Conservation (phyloP, 1,284 basidiomycete genomes). For the Apiotrichum laibachii region DNA sequence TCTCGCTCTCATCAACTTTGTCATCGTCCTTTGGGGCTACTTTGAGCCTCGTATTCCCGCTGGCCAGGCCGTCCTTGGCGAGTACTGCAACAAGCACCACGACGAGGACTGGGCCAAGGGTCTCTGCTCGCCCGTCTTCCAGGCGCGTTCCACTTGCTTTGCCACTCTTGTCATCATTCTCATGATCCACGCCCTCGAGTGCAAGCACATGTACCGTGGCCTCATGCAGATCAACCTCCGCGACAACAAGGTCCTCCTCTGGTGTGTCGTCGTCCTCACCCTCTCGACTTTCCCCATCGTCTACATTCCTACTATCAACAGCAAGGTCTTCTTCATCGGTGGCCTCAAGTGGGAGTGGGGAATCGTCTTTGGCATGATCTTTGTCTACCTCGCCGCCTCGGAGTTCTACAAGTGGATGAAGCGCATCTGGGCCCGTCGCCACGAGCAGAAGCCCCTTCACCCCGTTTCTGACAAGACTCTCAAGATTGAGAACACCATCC, state of each 20-base stretch:
- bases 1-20: constrained; percentile 58
- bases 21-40: constrained; percentile 61
- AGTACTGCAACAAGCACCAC: constrained; percentile 55
- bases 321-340: constrained; percentile 47
- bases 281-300: constrained; percentile 48
- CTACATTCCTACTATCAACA: constrained; percentile 51
- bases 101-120: constrained; percentile 11
- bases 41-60: constrained; percentile 30
- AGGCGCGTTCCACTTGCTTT: constrained; percentile 59
- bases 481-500: constrained; percentile 40
- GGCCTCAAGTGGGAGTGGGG: constrained; percentile 51
- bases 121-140: constrained; percentile 53
- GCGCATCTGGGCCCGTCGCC: constrained; percentile 27
- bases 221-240: constrained; percentile 57
- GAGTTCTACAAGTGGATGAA: constrained; percentile 46
- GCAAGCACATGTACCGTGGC: constrained; percentile 49
- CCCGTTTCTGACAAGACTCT: constrained; percentile 41
- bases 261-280: constrained; percentile 49
- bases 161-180: constrained; percentile 58
- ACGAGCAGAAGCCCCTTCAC: constrained; percentile 7
- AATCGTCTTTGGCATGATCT: constrained; percentile 49
- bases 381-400: constrained; percentile 42
- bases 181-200: constrained; percentile 50
- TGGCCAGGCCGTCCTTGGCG: constrained; percentile 2
- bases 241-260: constrained; percentile 59